Base-by-base conservation (phyloP, 495 filamentous ascomycete genomes). In the Tuber umbilicatum region DNA sequence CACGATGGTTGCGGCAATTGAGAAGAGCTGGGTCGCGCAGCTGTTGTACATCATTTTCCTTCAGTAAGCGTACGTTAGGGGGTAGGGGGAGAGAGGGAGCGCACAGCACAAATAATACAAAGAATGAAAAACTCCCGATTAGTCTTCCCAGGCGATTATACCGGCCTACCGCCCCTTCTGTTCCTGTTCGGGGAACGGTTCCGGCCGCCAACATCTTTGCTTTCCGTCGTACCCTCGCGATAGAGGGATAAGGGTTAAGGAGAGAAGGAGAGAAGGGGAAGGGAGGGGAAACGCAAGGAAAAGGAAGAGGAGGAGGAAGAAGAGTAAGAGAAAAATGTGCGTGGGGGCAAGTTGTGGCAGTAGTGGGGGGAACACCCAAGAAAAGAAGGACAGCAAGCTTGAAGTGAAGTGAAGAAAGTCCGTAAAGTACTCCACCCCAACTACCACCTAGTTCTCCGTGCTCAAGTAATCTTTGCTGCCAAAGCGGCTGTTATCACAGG, bases 71-170 rank as follows among this genome's bases (percentile, higher is more conserved):
- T n/a, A 31, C 10, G n/a, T n/a, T n/a, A 40, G 39, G 27, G 27
- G 16, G 27, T 35, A 64, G 27, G 21, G 5, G 45, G 7, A 5
- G 27, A 35, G 55, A 35, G 14, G 31, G 14, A 27, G 35, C 55
- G 55, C 12, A 64, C 55, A 64, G 55, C 31, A 64, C 55, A 27
- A 64, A 64, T 64, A 64, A 64, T 64, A 64, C 55, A 35, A 64
- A 64, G 27, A 64, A 64, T 17, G 27, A 64, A 27, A 64, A 64
- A 35, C 55, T 35, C 27, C 55, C 55, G 27, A 64, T 35, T 6
- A 64, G 55, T 16, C 4, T 64, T 5, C 55, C 55, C 27, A 64
- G 55, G 2, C 55, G 27, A 31, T 31, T 31, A 35, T 64, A 64
- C 55, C 55, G 27, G 27, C 27, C 55, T 19, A 31, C 55, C 14